These are phyloP conservation scores for Monosporascus sp. DNA, from an alignment of 2,329 filamentous ascomycete genomes.

Conservation along the genomic window DNA sequence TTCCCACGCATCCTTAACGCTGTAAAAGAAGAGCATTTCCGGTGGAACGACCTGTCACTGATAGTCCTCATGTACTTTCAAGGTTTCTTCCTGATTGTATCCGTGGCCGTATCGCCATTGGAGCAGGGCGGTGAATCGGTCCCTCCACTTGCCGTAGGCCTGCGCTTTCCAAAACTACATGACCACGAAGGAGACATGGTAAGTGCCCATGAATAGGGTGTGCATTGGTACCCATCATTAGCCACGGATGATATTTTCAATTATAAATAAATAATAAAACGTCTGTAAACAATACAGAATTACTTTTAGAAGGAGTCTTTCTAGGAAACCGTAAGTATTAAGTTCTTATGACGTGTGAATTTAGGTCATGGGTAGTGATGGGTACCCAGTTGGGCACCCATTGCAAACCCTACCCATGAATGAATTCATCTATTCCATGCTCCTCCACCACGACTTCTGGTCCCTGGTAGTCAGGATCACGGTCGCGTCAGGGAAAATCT, in stretches of 20 bases:
- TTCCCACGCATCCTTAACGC: conserved; percentile 30
- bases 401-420: conserved; percentile 13
- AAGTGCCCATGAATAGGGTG: conserved; percentile 24
- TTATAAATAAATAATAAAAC: too few relatives aligned
- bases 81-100: conserved; percentile 23
- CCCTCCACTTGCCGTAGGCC: conserved; percentile 26
- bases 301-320: too few relatives aligned
- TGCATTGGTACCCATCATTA: too few relatives aligned
- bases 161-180: conserved; percentile 28
- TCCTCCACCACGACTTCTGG: conserved; percentile 33
- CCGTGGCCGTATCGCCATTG: conserved; percentile 27
- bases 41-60: conserved; percentile 27
- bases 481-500: conserved; percentile 43
- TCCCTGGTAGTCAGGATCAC: conserved; percentile 41
- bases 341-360: too few relatives aligned
- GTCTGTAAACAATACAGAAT: too few relatives aligned
- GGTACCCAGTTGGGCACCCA: too few relatives aligned
- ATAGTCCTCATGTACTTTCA: conserved; percentile 26
- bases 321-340: too few relatives aligned
- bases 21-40: conserved; percentile 30
- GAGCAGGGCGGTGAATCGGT: conserved; percentile 25
- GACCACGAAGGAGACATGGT: conserved; percentile 28
- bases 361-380: too few relatives aligned
- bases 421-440: conserved; percentile 27
- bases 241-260: too few relatives aligned